Base-by-base conservation (phyloP, 768 basidiomycete genomes). In the Hysterangium stoloniferum region DNA sequence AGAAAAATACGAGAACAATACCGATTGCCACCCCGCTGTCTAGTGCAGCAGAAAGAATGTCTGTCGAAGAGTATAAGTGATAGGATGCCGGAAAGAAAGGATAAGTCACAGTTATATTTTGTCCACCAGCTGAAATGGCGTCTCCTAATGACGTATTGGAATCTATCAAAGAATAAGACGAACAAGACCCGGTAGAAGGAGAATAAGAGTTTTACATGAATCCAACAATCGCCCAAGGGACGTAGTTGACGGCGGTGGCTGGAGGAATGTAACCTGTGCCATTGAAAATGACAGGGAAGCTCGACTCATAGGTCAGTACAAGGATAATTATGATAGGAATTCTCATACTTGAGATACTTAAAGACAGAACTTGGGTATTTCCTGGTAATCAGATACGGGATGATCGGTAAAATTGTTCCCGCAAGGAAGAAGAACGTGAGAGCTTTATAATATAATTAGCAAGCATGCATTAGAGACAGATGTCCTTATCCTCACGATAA, bases 181-280 rank as follows among this genome's bases (percentile, higher is more conserved):
- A n/a, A 32, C 31, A n/a, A 31, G 8, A 4, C 11, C 25, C 20
- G 31, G 17, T 1, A n/a, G n/a, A 24, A 3, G 4, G 6, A 15
- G 15, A 20, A 25, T 25, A 17, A 19, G 28, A 41, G 64, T n/a
- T 63, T 29, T 58, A 66, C 61, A 49, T 43, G 25, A 49, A 54
- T 6, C 70, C 68, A 12, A 66, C 61, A 22, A 71, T 46, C 25
- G 83, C 77, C 84, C 84, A 91, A 2, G 84, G 81, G 2, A 90
- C 74, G 60, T 84, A 94, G 64, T 95, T 94, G 58, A 91, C 74
- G 3, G 88, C 84, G 0, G 82, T 86, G 9, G 88, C 88, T 7
- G 89, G 88, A 1, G 91, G 91, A 41, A 93, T 86, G 48, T 68
- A 66, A 19, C 69, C 66, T 4, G 82, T 75, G 2, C 86, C 89